Percentiles rank a stretch among this genome's conserved stretches.
Evolutionary conservation across 306 rosid genomes (phyloP).

Genomic region (Cicer arietinum): DNA sequence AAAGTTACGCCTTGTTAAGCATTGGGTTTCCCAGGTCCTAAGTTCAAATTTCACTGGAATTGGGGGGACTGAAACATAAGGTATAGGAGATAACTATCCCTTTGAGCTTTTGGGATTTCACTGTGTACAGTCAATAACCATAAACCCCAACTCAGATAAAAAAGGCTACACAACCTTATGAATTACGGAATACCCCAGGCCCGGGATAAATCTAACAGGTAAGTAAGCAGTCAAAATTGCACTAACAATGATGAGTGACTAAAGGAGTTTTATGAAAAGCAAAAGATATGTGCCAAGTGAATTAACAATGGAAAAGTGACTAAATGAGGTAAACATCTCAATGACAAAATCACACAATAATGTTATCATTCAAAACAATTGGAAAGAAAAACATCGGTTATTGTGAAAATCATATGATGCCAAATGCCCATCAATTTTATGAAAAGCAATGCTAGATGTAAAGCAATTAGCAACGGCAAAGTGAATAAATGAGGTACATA

Average conservation of each 20-base stretch:
- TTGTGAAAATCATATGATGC: slow-evolving; percentile 5
- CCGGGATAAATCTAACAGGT: slow-evolving; percentile 18
- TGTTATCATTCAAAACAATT: slow-evolving; percentile 10
- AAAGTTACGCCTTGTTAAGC: slow-evolving; percentile 14
- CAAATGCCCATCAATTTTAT: slow-evolving; percentile 9
- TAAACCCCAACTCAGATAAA: slow-evolving; percentile 3
- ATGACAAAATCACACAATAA: slow-evolving; percentile 30
- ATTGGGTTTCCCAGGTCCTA: not conserved
- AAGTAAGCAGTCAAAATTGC: slow-evolving; percentile 4
- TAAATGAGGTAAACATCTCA: slow-evolving; percentile 6
- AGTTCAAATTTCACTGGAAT: slow-evolving; percentile 9
- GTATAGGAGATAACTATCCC: slow-evolving; percentile 4
- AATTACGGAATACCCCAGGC: slow-evolving; percentile 20
- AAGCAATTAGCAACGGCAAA: slow-evolving; percentile 15
- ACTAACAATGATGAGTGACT: not conserved
- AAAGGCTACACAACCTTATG: slow-evolving; percentile 26
- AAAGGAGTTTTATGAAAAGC: slow-evolving; percentile 8
- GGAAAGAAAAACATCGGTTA: slow-evolving; percentile 26
- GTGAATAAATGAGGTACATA: slow-evolving; percentile 14
- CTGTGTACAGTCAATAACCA: slow-evolving; percentile 12
- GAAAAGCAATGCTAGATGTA: slow-evolving; percentile 14
- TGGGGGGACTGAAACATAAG: slow-evolving; percentile 20
- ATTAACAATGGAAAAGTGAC: not conserved
- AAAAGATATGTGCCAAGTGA: slow-evolving; percentile 30
- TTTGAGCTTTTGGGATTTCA: slow-evolving; percentile 4